Evolutionary conservation across 2,329 filamentous ascomycete genomes (phyloP), one percentile per base, ranked within the genome.

Genomic region (Fusarium goolgardi): DNA sequence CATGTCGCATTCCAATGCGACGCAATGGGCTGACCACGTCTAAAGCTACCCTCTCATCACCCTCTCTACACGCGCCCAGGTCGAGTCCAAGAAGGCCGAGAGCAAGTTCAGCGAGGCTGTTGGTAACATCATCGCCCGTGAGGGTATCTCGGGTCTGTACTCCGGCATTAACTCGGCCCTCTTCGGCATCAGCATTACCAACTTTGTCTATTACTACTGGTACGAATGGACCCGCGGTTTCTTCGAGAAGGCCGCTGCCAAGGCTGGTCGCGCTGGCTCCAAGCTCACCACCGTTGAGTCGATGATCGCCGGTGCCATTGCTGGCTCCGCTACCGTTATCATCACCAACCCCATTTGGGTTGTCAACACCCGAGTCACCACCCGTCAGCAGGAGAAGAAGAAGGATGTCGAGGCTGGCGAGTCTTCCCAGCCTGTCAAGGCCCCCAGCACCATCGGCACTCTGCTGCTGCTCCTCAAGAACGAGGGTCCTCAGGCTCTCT

Each of bases 121-220:
- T 64, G 89, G 90, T 73, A 89, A 90, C 74, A 98, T 99, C 77
- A 86, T 99, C 68, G 91, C 94, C 73, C 92, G 96, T 73, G 96
- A 99, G 81, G 96, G 96, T 74, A 83, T 97, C 58, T 83, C 88
- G 3, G 96, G 96, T 32, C 88, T 99, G 35, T 99, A 98, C 78
- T 90, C 96, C 9, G 96, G 96, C 41, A 88, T 99, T 62, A 93
- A 97, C 79, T 96, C 92, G 66, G 96, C 96, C 52, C 85, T 99
- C 45, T 97, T 99, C 80, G 96, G 96, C 78, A 98, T 99, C 83
- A 96, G 92, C 80, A 90, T 99, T 73, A 99, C 96, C 74, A 99
- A 99, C 84, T 99, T 99, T 78, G 95, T 99, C 47, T 99, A 99
- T 86, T 99, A 99, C 83, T 99, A 98, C 85, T 99, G 93, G 95